A percentile compares a stretch with the other conserved stretches of the same genome.
These are phyloP conservation scores for Phanerochaete sordida DNA, from an alignment of 768 basidiomycete genomes.

Conservation along the genomic window DNA sequence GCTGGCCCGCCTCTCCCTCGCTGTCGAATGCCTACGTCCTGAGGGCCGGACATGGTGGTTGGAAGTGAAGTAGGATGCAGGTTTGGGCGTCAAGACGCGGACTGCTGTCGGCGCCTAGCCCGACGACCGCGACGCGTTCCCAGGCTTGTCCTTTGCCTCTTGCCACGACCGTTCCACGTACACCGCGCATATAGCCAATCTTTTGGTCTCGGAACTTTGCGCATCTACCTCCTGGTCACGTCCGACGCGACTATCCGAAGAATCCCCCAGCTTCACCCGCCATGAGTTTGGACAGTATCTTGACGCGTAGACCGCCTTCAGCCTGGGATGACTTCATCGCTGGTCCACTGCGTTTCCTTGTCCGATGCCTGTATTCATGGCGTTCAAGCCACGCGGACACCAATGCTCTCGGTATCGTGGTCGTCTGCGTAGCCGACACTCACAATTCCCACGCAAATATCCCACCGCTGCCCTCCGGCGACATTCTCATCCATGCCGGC, in stretches of 20 bases:
- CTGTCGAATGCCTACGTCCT: conserved; percentile 13
- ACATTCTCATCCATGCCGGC: neutral
- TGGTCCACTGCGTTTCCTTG: too few species aligned
- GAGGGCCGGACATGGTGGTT: conserved; percentile 15
- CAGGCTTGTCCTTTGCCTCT: neutral
- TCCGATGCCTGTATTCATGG: too few species aligned
- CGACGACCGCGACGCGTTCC: neutral
- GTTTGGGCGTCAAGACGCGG: neutral
- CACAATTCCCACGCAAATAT: neutral
- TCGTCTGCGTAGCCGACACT: neutral
- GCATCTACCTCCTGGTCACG: neutral
- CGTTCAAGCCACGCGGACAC: too few species aligned
- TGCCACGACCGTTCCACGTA: neutral
- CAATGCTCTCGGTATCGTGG: neutral
- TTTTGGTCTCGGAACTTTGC: too few species aligned
- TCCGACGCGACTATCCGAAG: neutral
- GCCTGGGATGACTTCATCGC: too few species aligned
- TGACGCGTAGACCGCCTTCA: too few species aligned
- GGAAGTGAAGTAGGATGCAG: neutral
- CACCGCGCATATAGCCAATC: neutral
- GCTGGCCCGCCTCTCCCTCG: conserved; percentile 1
- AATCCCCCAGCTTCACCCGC: neutral
- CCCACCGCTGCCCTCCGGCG: neutral
- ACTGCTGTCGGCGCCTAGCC: neutral
- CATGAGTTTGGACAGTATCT: neutral